Base-by-base conservation (phyloP, 129 eudicot genomes). In the Daucus carota region DNA sequence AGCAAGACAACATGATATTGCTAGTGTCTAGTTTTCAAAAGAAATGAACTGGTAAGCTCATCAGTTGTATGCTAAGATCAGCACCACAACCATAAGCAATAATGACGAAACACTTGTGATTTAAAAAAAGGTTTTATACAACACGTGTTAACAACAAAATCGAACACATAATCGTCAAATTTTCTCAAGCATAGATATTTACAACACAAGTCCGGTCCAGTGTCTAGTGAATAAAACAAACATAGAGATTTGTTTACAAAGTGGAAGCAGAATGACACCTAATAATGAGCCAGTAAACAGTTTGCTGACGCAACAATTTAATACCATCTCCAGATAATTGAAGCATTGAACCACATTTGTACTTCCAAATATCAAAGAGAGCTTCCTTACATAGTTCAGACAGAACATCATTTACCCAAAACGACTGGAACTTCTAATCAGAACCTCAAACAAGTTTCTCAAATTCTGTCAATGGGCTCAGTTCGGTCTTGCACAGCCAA, bases 401-500 rank as follows among this genome's bases (percentile, higher is more conserved):
- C 69, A 62, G 69, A 62, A 62, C 69, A 62, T 72, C 85, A 60
- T 62, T 29, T 32, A 62, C 69, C 69, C 69, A 62, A 36, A 32
- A 62, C 38, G 9, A 29, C 69, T 62, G 69, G 69, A 62, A 62
- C 69, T 28, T 86, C 69, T 32, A 62, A 62, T 62, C 36, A 28
- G 20, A 62, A 29, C 69, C 29, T 73, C 86, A 62, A 88, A 82
- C 42, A 86, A 28, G 38, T 62, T 62, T 20, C 69, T 62, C 78
- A 62, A 62, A 62, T 62, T 62, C 69, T 62, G 69, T 62, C 69
- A 62, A 62, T 62, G 69, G 69, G 69, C 70, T 86, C 92, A 3
- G 88, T 81, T 75, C 88, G 84, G 79, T 81, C 93, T 77, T 91
- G 92, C 83, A 87, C 81, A 41, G 97, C 92, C 85, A 93, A 82